These are phyloP conservation scores for Favolaschia claudopus DNA, from an alignment of 768 basidiomycete genomes.

Conservation along the genomic window DNA sequence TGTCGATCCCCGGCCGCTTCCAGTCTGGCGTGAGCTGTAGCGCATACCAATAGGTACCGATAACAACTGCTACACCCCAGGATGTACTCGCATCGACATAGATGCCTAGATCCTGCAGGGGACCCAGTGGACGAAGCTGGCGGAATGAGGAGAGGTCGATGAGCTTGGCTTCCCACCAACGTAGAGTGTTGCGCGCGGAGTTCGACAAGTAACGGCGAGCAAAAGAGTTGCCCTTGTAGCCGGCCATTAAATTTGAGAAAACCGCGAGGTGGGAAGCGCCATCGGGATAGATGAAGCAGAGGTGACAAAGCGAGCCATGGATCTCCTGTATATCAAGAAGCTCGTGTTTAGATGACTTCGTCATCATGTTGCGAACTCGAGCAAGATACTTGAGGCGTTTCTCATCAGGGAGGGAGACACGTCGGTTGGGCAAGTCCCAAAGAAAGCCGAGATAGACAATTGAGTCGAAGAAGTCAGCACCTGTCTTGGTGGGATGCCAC, in stretches of 20 bases:
- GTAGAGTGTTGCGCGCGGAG: neutral
- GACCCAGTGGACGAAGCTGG: neutral
- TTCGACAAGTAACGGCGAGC: neutral
- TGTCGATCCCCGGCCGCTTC: conserved; percentile 23
- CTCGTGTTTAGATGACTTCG: neutral
- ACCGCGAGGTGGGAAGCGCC: conserved; percentile 3
- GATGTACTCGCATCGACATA: conserved; percentile 31
- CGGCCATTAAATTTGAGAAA: conserved; percentile 5
- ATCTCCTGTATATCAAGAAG: conserved; percentile 7
- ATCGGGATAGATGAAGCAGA: neutral
- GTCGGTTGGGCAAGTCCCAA: conserved; percentile 36
- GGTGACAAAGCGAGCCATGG: conserved; percentile 5
- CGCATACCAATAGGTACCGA: conserved; percentile 27
- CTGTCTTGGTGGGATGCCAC: conserved; percentile 33
- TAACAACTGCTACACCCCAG: conserved; percentile 34
- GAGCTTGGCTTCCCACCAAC: neutral
- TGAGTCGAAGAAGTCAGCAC: conserved; percentile 21
- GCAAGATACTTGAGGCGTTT: conserved; percentile 36
- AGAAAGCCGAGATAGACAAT: conserved; percentile 37
- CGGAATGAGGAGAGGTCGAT: neutral
- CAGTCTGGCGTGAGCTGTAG: conserved; percentile 18
- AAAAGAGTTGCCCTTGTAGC: neutral
- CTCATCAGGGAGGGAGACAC: conserved; percentile 33
- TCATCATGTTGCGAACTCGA: neutral
- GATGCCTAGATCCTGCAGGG: neutral